Conservation (phyloP, 306 rosid species). For the Betula pendula region DNA sequence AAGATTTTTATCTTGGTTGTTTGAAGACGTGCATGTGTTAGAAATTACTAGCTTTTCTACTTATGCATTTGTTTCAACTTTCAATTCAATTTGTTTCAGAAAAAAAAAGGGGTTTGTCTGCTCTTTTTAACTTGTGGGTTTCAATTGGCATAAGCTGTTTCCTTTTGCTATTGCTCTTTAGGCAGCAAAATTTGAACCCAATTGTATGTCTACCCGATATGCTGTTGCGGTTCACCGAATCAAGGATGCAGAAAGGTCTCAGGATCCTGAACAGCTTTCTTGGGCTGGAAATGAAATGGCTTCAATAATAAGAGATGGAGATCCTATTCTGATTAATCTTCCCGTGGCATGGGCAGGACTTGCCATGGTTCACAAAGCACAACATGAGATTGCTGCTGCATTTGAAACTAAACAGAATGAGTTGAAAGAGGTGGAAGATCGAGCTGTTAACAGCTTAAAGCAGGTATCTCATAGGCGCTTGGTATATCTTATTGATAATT, state of each 20-base stretch:
- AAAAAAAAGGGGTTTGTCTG: neutral
- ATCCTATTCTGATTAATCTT: constrained; percentile 64
- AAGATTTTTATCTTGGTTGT: constrained; percentile 26
- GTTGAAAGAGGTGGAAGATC: constrained; percentile 71
- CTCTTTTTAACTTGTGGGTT: neutral
- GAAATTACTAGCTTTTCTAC: neutral
- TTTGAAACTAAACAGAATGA: constrained; percentile 63
- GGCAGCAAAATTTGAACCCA: constrained; percentile 94
- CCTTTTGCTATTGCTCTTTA: constrained; percentile 32
- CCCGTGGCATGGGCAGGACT: constrained; percentile 94
- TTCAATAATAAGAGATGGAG: constrained; percentile 87
- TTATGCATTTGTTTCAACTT: constrained; percentile 12
- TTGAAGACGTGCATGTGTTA: constrained; percentile 10
- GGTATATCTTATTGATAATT: neutral
- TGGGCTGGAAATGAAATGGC: constrained; percentile 99
- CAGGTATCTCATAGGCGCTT: constrained; percentile 46
- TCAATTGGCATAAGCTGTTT: constrained; percentile 8
- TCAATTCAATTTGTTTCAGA: constrained; percentile 1
- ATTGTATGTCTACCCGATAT: constrained; percentile 89
- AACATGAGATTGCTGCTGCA: constrained; percentile 82
- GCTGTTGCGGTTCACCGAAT: constrained; percentile 78
- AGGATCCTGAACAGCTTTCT: constrained; percentile 81
- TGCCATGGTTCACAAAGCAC: constrained; percentile 92
- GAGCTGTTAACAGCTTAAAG: constrained; percentile 66
- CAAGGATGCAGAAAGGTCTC: constrained; percentile 95